phyloP scores from a whole-genome alignment of 192 early-diverging fungal genomes.

The Rhizophagus prolifer region DNA sequence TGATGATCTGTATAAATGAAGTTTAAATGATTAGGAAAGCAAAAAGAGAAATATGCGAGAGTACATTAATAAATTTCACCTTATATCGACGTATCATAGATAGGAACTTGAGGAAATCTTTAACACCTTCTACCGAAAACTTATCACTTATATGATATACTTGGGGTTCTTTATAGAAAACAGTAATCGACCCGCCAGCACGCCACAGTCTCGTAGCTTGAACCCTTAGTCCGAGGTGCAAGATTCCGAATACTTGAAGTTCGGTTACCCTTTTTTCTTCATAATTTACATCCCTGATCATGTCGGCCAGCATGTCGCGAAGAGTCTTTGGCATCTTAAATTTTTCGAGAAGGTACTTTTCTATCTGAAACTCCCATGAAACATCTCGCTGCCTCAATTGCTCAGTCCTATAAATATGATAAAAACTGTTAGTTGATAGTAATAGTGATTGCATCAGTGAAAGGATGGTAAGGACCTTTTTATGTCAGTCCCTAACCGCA shows the following conservation, averaged over 20 bases:
- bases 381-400: slow-evolving; percentile 17
- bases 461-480: slow-evolving; percentile 15
- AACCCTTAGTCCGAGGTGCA: slow-evolving; percentile 20
- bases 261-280: slow-evolving; percentile 11
- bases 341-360: slow-evolving; percentile 14
- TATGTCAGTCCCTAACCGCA: slow-evolving; percentile 12
- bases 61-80: slow-evolving; percentile 2
- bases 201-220: slow-evolving; percentile 15
- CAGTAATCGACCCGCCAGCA: slow-evolving; percentile 12
- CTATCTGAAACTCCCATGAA: slow-evolving; percentile 18
- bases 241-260: slow-evolving; percentile 28
- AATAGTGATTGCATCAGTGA: slow-evolving; percentile 14
- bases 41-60: not conserved
- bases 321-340: slow-evolving; percentile 29
- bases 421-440: slow-evolving; percentile 3
- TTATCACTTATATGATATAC: slow-evolving; percentile 12
- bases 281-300: slow-evolving; percentile 24
- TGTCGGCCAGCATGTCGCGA: slow-evolving; percentile 10
- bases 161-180: slow-evolving; percentile 22
- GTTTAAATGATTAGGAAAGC: not conserved
- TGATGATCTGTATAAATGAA: not conserved
- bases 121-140: slow-evolving; percentile 15
- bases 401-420: slow-evolving; percentile 27
- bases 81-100: slow-evolving; percentile 18
- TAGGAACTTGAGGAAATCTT: slow-evolving; percentile 10